phyloP scores from a whole-genome alignment of 495 filamentous ascomycete species.

The Amphirosellinia nigrospora region DNA sequence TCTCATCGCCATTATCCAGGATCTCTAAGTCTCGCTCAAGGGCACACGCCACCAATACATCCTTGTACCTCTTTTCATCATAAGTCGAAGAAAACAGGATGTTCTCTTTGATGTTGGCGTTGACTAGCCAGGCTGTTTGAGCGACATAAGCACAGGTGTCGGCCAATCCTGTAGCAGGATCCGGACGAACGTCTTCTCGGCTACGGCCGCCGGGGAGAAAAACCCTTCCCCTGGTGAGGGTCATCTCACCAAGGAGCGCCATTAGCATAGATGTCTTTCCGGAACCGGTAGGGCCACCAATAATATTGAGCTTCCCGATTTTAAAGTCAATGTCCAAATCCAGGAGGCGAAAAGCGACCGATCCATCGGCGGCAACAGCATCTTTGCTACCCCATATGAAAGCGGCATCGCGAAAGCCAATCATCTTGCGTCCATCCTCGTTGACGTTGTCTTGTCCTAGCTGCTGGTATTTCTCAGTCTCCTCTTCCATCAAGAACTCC shows the following conservation, averaged over 20 bases:
- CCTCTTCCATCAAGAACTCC: constrained; percentile 90
- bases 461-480: constrained; percentile 96
- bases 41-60: constrained; percentile 91
- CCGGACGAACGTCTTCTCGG: constrained; percentile 79
- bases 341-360: constrained; percentile 79
- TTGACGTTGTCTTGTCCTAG: constrained; percentile 68
- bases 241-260: constrained; percentile 98
- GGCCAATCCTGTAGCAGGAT: constrained; percentile 84
- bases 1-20: constrained; percentile 90
- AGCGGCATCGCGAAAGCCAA: constrained; percentile 84
- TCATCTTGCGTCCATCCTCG: constrained; percentile 65
- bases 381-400: constrained; percentile 85
- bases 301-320: constrained; percentile 82
- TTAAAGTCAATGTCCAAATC: constrained; percentile 79
- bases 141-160: constrained; percentile 97
- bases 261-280: constrained; percentile 96
- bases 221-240: constrained; percentile 77
- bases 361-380: constrained; percentile 62
- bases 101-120: constrained; percentile 94
- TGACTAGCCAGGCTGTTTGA: constrained; percentile 97
- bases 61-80: constrained; percentile 83
- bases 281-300: constrained; percentile 90
- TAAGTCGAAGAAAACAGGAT: constrained; percentile 88
- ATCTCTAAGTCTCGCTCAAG: constrained; percentile 91
- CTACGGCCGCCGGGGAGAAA: constrained; percentile 82